Evolutionary conservation across 257 asterid genomes (phyloP).

Genomic region (Solanum microdontum): DNA sequence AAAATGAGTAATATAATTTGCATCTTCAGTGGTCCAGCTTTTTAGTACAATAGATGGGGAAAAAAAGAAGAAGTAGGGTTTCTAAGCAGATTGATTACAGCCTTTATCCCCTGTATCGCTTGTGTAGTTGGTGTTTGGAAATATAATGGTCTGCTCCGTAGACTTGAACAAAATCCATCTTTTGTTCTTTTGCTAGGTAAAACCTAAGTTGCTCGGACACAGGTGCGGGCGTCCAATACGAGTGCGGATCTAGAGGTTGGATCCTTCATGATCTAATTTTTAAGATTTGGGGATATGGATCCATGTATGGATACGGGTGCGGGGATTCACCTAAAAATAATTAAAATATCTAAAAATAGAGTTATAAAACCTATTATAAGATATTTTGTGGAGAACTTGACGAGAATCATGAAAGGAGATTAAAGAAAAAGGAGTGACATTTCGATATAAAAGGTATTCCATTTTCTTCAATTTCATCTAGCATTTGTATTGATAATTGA

Average conservation of each 20-base stretch:
- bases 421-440: too few species aligned
- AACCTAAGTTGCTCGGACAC: neutral
- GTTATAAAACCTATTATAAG: too few species aligned
- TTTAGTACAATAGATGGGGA: neutral
- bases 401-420: too few species aligned
- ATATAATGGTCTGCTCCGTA: neutral
- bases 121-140: neutral
- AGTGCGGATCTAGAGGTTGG: neutral
- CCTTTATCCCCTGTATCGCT: neutral
- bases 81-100: neutral
- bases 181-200: neutral
- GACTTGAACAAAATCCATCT: neutral
- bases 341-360: too few species aligned
- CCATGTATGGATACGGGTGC: too few species aligned
- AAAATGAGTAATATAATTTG: neutral
- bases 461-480: too few species aligned
- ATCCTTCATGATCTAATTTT: too few species aligned
- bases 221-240: neutral
- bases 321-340: too few species aligned
- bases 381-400: too few species aligned
- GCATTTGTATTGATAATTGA: too few species aligned
- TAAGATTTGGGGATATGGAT: too few species aligned
- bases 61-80: neutral
- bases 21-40: neutral
- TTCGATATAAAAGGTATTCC: too few species aligned